Conservation (phyloP, 2,329 filamentous ascomycete species). For the Zarea fungicola region DNA sequence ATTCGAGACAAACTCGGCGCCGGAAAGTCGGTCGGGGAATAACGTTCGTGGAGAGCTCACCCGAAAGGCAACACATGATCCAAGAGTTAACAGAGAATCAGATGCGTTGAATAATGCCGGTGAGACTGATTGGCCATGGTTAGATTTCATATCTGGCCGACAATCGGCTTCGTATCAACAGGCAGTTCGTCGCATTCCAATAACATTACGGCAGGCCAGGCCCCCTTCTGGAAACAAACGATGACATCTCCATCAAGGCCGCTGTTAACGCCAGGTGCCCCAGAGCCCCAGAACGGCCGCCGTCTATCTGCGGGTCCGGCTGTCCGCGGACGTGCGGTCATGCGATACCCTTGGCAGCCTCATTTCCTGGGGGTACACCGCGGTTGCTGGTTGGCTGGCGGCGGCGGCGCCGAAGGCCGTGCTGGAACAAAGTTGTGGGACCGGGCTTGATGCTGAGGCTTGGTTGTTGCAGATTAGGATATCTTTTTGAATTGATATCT, state of each 20-base stretch:
- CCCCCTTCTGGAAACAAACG: slow-evolving; percentile 3
- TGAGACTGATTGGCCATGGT: background rate
- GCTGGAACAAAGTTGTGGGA: slow-evolving; percentile 8
- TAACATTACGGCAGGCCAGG: background rate
- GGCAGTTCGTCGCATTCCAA: background rate
- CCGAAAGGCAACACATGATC: background rate
- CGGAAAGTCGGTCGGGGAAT: background rate
- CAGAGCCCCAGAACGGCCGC: background rate
- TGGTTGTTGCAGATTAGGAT: background rate
- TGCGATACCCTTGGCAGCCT: background rate
- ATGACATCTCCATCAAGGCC: background rate
- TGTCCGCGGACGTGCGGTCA: slow-evolving; percentile 2
- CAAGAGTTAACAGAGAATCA: background rate
- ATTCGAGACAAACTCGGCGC: background rate
- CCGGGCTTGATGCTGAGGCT: background rate
- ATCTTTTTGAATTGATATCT: background rate
- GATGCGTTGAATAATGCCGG: background rate
- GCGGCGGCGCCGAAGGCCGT: background rate
- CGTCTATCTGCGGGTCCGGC: slow-evolving; percentile 2
- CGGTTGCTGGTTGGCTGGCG: background rate
- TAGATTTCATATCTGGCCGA: background rate
- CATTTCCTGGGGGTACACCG: background rate
- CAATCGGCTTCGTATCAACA: background rate
- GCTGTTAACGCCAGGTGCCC: background rate
- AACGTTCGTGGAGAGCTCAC: background rate